A percentile compares a stretch with the other conserved stretches of the same genome.
These are phyloP conservation scores for Rhododendron molle DNA, from an alignment of 148 eudicot genomes.

Conservation along the genomic window DNA sequence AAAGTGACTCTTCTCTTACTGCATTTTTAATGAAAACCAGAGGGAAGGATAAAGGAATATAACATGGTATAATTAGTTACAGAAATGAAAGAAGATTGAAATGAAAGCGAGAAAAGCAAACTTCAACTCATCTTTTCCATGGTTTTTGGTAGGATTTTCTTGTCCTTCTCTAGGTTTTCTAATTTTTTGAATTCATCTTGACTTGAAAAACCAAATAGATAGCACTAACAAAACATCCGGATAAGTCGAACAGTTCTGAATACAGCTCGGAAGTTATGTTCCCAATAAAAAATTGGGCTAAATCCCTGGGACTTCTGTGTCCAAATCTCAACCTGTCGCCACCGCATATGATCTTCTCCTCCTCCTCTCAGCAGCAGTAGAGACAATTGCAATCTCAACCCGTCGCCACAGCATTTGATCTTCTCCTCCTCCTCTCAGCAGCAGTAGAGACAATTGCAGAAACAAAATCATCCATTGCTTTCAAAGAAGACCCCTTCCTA, in stretches of 20 bases:
- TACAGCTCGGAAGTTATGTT: background rate
- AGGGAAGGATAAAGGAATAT: background rate
- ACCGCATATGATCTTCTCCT: constrained; percentile 4
- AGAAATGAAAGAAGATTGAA: background rate
- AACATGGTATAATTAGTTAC: background rate
- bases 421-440: background rate
- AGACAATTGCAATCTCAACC: constrained; percentile 39
- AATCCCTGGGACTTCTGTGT: background rate
- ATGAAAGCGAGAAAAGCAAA: background rate
- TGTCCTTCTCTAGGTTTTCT: too few relatives aligned
- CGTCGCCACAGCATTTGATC: constrained; percentile 29
- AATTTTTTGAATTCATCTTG: background rate
- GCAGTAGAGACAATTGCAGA: constrained; percentile 18
- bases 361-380: background rate
- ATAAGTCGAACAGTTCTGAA: background rate
- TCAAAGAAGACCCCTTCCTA: constrained; percentile 34
- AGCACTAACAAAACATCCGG: background rate
- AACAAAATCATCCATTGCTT: constrained; percentile 38
- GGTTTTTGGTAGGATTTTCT: background rate
- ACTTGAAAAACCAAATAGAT: background rate
- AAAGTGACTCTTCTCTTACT: background rate
- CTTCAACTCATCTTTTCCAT: background rate
- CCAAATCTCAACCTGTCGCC: constrained; percentile 56
- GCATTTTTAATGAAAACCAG: background rate
- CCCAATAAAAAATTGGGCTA: background rate